A percentile compares a stretch with the other conserved stretches of the same genome.
These are phyloP conservation scores for Suillus decipiens DNA, from an alignment of 768 basidiomycete genomes.

Conservation along the genomic window DNA sequence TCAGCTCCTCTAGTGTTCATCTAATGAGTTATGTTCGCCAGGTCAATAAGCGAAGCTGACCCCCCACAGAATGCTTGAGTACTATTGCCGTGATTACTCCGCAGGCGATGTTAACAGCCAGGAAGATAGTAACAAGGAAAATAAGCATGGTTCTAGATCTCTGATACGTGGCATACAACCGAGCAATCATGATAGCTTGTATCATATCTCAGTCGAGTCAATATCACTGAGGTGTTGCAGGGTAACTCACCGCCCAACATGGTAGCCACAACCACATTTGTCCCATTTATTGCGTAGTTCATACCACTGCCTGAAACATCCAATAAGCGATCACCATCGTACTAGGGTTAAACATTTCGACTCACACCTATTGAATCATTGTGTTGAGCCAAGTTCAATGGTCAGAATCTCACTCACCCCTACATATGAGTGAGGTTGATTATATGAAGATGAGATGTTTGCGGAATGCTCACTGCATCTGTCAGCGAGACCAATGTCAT, in stretches of 20 bases:
- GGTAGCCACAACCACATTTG: background rate
- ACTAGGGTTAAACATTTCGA: background rate
- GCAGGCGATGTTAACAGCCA: background rate
- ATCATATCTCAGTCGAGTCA: background rate
- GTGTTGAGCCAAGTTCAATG: background rate
- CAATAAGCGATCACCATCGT: background rate
- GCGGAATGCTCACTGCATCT: background rate
- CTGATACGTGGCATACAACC: background rate
- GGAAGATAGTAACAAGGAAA: background rate
- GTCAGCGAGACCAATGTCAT: background rate
- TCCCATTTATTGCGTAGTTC: background rate
- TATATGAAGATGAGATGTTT: background rate
- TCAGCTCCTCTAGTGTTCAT: background rate
- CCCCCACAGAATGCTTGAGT: rapidly evolving
- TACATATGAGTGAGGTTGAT: background rate
- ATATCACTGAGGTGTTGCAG: background rate
- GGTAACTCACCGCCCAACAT: background rate
- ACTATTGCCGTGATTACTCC: background rate
- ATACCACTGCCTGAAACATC: background rate
- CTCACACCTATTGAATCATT: background rate
- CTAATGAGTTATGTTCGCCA: background rate
- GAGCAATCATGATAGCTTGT: background rate
- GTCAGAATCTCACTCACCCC: background rate
- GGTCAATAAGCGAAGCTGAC: background rate
- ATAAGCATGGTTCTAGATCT: background rate